Base-by-base conservation (phyloP, 2,329 filamentous ascomycete genomes). In the Phialophora chinensis region DNA sequence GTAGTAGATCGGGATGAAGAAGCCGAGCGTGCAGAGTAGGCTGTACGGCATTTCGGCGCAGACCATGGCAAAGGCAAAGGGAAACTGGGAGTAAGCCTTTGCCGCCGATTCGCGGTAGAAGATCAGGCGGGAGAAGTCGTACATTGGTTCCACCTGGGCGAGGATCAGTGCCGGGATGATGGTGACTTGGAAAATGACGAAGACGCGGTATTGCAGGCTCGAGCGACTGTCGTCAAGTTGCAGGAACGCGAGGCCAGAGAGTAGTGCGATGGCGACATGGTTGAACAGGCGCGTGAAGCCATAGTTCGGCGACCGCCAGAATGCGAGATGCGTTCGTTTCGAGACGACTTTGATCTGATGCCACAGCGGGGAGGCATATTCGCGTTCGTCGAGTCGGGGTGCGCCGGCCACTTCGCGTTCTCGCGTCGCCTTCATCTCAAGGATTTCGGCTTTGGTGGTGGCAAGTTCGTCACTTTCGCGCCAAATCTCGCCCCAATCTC, bases 271-370 rank as follows among this genome's bases (percentile, higher is more conserved):
- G 67, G 88, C 86, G 66, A 94, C 82, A 76, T 96, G 92, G 75
- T 91, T 93, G 83, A 94, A 96, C 20, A 96, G 82, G 20, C 92
- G 87, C 0, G 92, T 96, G 77, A 96, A 95, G 60, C 92, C 88
- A 76, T 97, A 97, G 80, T 96, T 93, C 42, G 91, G 91, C 1
- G 90, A 91, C 50, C 93, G 86, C 91, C 91, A 97, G 82, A 91
- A 94, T 0, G 91, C 85, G 3, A 92, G 81, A 76, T 92, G 90
- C 70, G 89, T 92, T 65, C 93, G 88, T 65, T 81, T 83, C 72
- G 88, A 85, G 33, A 96, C 92, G 2, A 91, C 79, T 77, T 87
- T 89, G 77, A 96, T 86, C 82, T 97, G 93, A 76, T 93, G 91
- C 79, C 80, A 82, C 8, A 93, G 78, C 0, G 93, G 91, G 0